Evolutionary conservation across 1,139 yeast species (phyloP), one percentile per base, ranked within the genome.

Genomic region (Kodamaea ohmeri): DNA sequence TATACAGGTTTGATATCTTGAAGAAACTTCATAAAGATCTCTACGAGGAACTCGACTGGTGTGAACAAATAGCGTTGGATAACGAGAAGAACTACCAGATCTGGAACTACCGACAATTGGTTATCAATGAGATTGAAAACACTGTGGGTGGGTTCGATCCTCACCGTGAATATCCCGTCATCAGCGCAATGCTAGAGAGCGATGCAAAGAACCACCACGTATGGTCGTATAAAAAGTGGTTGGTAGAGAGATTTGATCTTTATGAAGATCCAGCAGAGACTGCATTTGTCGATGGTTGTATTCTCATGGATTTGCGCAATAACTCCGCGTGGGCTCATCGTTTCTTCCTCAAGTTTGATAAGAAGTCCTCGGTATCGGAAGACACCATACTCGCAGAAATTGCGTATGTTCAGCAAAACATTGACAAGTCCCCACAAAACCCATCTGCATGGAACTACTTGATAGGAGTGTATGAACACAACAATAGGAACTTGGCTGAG

Each of bases 301-400:
- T 94, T 8, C 60, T 62, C 5, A 52, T 62, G 6, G 99, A 92
- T 59, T 76, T 87, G 15, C 70, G 88, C 51, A 92, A 92, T 62
- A 94, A 92, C 58, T 85, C 96, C 39, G 97, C 95, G 0, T 92
- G 99, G 99, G 75, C 81, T 41, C 95, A 87, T 60, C 71, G 97
- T 38, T 85, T 69, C 63, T 88, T 82, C 51, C 57, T 84, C 15
- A 53, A 56, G 25, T 68, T 71, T 41, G 63, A 66, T 16, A 44
- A 51, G n/a, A 42, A 42, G 2, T 37, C 41, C 5, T 22, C 39
- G 16, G 38, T 41, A 2, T 39, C 47, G 5, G 40, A 29, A 3
- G 47, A 34, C 9, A 38, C 36, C 15, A 31, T 49, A 4, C 59
- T 55, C 25, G 39, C 38, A 2, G 84, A 79, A 45, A 48, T 76